Evolutionary conservation across 2,329 filamentous ascomycete species (phyloP), one percentile per base, ranked within the genome.

Genomic region (Stagonosporopsis chrysanthemi): DNA sequence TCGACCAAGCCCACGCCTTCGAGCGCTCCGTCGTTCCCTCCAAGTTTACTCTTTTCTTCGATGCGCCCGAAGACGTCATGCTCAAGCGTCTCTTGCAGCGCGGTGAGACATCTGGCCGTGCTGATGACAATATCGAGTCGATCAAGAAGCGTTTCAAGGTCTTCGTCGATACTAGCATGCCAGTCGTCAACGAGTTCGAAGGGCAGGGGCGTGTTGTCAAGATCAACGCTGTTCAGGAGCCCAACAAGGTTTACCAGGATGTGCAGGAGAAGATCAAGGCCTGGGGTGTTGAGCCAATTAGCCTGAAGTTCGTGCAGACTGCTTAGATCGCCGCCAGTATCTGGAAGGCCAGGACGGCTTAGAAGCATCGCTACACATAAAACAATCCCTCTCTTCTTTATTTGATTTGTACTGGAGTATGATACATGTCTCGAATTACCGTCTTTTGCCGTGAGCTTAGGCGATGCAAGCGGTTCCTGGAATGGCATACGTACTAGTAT

Each of bases 111-210:
- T 93, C 90, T 72, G 95, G 95, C 39, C 85, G 95, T 63, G 82
- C 89, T 47, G 95, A 99, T 78, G 95, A 99, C 80, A 99, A 99
- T 75, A 89, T 88, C 53, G 95, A 97, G 79, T 92, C 88, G 72
- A 99, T 98, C 77, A 89, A 90, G 81, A 99, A 99, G 88, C 86
- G 95, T 55, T 99, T 99, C 84, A 88, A 87, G 74, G 93, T 90
- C 4, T 99, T 98, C 74, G 82, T 96, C 69, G 92, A 98, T 79
- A 97, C 92, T 2, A 97, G 92, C 80, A 97, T 98, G 94, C 95
- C 95, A 24, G 95, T 98, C 43, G 92, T 99, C 52, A 85, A 96
- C 67, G 86, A 91, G 75, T 98, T 90, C 76, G 88, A 89, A 72
- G 82, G 83, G 69, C 82, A 93, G 79, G 87, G 86, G 68, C 88